These are phyloP conservation scores for Zelonia costaricensis DNA, from an alignment of 208 protist species.

Conservation along the genomic window DNA sequence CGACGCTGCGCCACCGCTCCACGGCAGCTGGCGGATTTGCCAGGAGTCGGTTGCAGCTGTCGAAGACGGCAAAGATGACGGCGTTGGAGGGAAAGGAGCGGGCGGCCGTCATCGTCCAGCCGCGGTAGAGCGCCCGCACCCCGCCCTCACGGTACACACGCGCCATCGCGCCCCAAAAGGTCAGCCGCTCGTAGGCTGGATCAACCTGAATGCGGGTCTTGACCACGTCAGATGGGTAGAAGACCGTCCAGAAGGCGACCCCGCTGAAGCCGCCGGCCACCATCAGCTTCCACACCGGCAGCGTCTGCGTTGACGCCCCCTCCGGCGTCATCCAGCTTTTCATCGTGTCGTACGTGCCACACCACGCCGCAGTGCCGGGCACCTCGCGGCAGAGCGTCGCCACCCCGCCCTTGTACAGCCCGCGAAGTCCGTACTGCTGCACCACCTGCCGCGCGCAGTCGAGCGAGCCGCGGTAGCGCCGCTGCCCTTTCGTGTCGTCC, in stretches of 20 bases:
- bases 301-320: slow-evolving; percentile 29
- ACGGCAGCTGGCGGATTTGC: not conserved
- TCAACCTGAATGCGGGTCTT: slow-evolving; percentile 90
- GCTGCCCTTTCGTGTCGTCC: slow-evolving; percentile 32
- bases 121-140: slow-evolving; percentile 65
- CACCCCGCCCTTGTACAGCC: slow-evolving; percentile 68
- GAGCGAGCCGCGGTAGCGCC: slow-evolving; percentile 42
- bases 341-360: slow-evolving; percentile 77
- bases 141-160: slow-evolving; percentile 62
- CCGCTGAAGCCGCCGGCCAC: slow-evolving; percentile 77
- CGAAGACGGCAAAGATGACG: slow-evolving; percentile 68
- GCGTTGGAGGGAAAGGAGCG: slow-evolving; percentile 90
- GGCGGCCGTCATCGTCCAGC: slow-evolving; percentile 68
- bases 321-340: slow-evolving; percentile 55
- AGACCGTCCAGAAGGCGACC: slow-evolving; percentile 80
- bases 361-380: slow-evolving; percentile 82
- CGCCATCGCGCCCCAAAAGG: slow-evolving; percentile 35
- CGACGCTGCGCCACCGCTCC: no score
- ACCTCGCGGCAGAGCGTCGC: slow-evolving; percentile 82
- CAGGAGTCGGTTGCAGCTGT: slow-evolving; percentile 31
- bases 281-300: slow-evolving; percentile 60
- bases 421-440: slow-evolving; percentile 33
- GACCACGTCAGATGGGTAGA: slow-evolving; percentile 87
- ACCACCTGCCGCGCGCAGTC: slow-evolving; percentile 57
- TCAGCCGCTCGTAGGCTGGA: slow-evolving; percentile 20